Conservation (phyloP, 2,329 filamentous ascomycete species). For the Calonectria multiphialidica region DNA sequence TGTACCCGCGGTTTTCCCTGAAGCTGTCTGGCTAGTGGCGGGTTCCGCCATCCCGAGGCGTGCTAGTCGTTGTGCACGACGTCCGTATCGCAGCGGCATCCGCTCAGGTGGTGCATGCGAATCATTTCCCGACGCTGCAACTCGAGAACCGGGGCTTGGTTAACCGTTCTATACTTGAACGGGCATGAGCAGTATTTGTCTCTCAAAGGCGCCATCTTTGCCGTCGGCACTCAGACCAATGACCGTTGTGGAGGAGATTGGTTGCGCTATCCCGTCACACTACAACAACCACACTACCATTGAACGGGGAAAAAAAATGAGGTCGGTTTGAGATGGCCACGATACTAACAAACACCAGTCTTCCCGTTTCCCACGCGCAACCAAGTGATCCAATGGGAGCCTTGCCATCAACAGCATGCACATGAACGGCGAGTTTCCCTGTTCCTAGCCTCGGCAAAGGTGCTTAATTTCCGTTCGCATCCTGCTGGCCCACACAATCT, state of each 20-base stretch:
- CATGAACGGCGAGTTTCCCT: not conserved
- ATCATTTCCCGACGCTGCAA: not conserved
- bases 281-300: not conserved
- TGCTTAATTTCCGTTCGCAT: not conserved
- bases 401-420: not conserved
- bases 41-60: not conserved
- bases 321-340: not conserved
- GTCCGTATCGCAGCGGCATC: not conserved
- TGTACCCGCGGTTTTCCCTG: not conserved
- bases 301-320: not conserved
- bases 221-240: not conserved
- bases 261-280: not conserved
- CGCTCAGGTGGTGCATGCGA: not conserved
- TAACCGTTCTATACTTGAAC: not conserved
- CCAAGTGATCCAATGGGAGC: not conserved
- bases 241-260: not conserved
- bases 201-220: not conserved
- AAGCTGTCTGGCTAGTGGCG: not conserved
- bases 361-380: not conserved
- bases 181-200: not conserved
- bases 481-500: not conserved
- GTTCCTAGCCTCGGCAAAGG: not conserved
- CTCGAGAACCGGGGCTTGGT: not conserved
- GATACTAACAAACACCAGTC: no score
- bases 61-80: not conserved